Evolutionary conservation across 1,284 basidiomycete genomes (phyloP).

Genomic region (Earliella scabrosa): DNA sequence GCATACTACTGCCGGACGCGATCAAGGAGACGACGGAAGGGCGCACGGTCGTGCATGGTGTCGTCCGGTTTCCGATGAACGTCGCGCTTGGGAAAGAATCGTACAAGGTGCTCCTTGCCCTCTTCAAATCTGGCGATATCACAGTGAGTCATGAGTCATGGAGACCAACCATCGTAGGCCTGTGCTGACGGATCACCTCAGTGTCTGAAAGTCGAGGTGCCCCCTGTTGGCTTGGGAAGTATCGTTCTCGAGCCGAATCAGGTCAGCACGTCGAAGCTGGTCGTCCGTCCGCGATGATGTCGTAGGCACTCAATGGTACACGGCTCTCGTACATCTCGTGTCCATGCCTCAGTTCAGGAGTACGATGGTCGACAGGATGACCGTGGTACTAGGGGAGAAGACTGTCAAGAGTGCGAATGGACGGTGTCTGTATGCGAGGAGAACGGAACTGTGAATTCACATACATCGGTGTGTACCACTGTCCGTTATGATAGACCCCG

Average conservation of each 20-base stretch:
- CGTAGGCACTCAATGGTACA: too few relatives aligned
- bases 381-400: too few relatives aligned
- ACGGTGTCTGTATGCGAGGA: too few relatives aligned
- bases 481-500: too few relatives aligned
- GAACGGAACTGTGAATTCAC: too few relatives aligned
- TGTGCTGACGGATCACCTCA: not conserved
- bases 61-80: slow-evolving; percentile 38
- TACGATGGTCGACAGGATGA: too few relatives aligned
- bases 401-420: too few relatives aligned
- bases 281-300: slow-evolving; percentile 53
- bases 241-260: slow-evolving; percentile 43
- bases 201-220: slow-evolving; percentile 40
- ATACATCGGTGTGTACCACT: too few relatives aligned
- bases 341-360: too few relatives aligned
- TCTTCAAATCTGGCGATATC: slow-evolving; percentile 9
- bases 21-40: slow-evolving; percentile 12
- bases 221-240: slow-evolving; percentile 50
- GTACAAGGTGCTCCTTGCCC: slow-evolving; percentile 43
- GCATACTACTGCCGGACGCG: slow-evolving; percentile 13
- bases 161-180: too few relatives aligned
- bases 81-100: slow-evolving; percentile 38
- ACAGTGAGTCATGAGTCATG: not conserved
- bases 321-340: too few relatives aligned
- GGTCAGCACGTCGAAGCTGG: slow-evolving; percentile 55
- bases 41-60: slow-evolving; percentile 16